These are phyloP conservation scores for Suillus alpinus DNA, from an alignment of 768 basidiomycete species.

Conservation along the genomic window DNA sequence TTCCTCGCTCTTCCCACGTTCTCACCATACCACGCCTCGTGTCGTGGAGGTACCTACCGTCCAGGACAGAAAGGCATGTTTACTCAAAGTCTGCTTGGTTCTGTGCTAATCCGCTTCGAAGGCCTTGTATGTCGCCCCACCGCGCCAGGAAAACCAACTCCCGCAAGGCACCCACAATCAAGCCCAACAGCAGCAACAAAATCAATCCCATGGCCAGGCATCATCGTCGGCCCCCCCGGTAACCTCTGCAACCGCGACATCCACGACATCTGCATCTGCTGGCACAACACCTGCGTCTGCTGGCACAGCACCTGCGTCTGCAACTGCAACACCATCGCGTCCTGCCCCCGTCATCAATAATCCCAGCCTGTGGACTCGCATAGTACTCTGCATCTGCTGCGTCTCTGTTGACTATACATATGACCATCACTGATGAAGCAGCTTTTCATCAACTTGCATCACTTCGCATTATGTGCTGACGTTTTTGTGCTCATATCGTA, in stretches of 20 bases:
- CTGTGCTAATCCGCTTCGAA: not conserved
- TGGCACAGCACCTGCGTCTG: not conserved
- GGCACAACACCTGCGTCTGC: not conserved
- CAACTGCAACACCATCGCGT: not conserved
- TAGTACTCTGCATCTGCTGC: not conserved
- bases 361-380: not conserved
- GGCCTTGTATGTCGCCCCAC: not conserved
- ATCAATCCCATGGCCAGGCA: not conserved
- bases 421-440: not conserved
- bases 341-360: not conserved
- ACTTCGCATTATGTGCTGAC: not conserved
- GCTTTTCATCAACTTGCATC: not conserved
- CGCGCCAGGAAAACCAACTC: not conserved
- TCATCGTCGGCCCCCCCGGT: not conserved
- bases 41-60: not conserved
- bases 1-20: not conserved
- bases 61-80: not conserved
- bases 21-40: not conserved
- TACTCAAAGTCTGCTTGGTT: not conserved
- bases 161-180: not conserved
- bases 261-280: not conserved
- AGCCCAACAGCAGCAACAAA: not conserved
- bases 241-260: not conserved
- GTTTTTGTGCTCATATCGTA: not conserved
- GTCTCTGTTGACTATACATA: not conserved